Base-by-base conservation (phyloP, 345 rosid genomes). In the Microcos paniculata region DNA sequence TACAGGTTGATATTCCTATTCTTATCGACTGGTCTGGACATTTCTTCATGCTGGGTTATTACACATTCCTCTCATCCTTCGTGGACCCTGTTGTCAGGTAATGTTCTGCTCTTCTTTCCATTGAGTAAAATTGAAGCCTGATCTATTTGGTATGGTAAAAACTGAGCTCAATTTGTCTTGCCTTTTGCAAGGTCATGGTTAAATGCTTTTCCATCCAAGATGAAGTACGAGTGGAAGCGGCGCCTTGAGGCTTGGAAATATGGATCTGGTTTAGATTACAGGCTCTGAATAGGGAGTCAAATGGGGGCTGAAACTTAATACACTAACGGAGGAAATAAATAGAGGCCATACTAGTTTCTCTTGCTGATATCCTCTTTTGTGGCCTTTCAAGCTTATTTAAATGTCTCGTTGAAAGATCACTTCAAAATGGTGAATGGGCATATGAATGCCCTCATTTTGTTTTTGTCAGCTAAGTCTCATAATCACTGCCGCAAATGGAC, bases 181-280 rank as follows among this genome's bases (percentile, higher is more conserved):
- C 69, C 57, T 62, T 78, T 59, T 70, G 74, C 70, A 75, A 94
- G 98, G 85, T 88, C 90, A 42, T 57, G 85, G 67, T 62, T 95
- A 77, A 70, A 80, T 43, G 80, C 77, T 53, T 77, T 85, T 75
- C 92, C 98, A 35, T 68, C 86, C 15, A 85, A 81, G 88, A 84
- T 76, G 48, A 85, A 79, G 83, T 91, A 86, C 8, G 77, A 86
- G 69, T 95, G 97, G 98, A 95, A 85, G 79, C 83, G 89, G 70
- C 78, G 69, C 57, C 92, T 95, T 0, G 96, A 94, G 77, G 98
- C 98, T 75, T 94, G 97, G 97, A 89, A 86, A 80, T 92, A 87
- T 62, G 98, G 98, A 59, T 81, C 97, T 52, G 98, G 97, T 58
- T 82, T 94, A 42, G 97, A 90, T 79, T 90, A 90, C 76, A 82